Evolutionary conservation across 2,329 filamentous ascomycete species (phyloP).

Genomic region (Fusarium nygamai): DNA sequence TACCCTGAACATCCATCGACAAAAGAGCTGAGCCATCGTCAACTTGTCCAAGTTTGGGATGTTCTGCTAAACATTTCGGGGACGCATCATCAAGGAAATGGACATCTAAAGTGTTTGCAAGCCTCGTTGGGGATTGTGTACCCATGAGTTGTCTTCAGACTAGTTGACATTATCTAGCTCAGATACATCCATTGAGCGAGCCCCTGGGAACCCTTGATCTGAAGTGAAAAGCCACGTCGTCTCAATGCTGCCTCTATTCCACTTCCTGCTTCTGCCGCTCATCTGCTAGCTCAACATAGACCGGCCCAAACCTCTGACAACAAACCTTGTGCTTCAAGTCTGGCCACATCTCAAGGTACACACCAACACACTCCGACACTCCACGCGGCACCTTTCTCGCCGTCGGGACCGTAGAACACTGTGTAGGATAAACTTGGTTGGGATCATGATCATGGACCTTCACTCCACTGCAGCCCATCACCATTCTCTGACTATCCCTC

Average conservation of each 20-base stretch:
- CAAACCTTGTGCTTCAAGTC: no score
- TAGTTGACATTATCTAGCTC: accelerated
- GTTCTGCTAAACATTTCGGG: not conserved
- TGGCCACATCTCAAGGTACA: no score
- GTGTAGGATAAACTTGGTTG: no score
- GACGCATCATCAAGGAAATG: accelerated
- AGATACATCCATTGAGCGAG: accelerated
- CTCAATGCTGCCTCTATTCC: not conserved
- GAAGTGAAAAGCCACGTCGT: not conserved
- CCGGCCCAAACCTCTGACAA: no score
- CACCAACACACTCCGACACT: no score
- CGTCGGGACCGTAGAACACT: accelerated
- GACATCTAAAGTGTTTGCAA: accelerated
- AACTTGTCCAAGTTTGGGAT: not conserved
- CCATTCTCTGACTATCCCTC: no score
- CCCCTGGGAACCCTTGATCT: not conserved
- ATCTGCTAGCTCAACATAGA: not conserved
- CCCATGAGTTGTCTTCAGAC: not conserved
- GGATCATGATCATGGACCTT: no score
- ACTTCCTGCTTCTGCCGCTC: accelerated
- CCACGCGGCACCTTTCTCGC: no score
- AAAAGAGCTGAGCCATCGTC: not conserved
- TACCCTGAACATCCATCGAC: not conserved
- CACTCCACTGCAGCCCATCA: no score
- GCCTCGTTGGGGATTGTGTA: not conserved